Evolutionary conservation across 352 stramenopile genomes (phyloP), one percentile per base, ranked within the genome.

Genomic region (Phytophthora tubulina): DNA sequence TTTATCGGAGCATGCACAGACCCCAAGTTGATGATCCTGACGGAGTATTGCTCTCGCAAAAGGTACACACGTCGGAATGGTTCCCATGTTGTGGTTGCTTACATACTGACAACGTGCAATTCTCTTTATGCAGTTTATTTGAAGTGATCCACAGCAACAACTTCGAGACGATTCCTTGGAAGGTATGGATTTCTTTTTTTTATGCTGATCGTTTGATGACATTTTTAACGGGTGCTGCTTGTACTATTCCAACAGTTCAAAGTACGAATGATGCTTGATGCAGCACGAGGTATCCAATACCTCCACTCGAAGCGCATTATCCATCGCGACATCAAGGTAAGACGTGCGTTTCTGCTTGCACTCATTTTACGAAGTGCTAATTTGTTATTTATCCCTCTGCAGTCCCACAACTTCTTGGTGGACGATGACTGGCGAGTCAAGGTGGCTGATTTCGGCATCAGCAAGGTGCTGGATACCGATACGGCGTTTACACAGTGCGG

Each of bases 321-420:
- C 49, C 91, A 97, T 69, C 89, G 91, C 27, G 91, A 97, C 48
- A 96, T 97, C 68, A 97, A 97, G 83, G 90, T 96, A 58, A 35
- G 39, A 21, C 57, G 8, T 27, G 45, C n/a, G 21, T 21, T 42
- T 51, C 21, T 38, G 4, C 3, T 57, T 46, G 45, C n/a, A 27
- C 15, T 30, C 27, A 33, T 27, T 21, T 44, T 33, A 57, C 33
- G 39, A 60, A 38, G 13, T 42, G 17, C 38, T 71, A n/a, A 64
- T 10, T 44, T 55, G 58, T 49, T 49, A 14, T 60, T 2, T 49
- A 38, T 49, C 15, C 21, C 41, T 45, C 0, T 63, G 27, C 17
- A 96, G 90, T 96, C 88, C n/a, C 90, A 96, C 69, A 96, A 96
- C 67, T 92, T 96, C 46, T 80, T 96, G 35, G 90, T 96, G 46